phyloP scores from a whole-genome alignment of 495 filamentous ascomycete genomes.

The Penicillium desertorum region DNA sequence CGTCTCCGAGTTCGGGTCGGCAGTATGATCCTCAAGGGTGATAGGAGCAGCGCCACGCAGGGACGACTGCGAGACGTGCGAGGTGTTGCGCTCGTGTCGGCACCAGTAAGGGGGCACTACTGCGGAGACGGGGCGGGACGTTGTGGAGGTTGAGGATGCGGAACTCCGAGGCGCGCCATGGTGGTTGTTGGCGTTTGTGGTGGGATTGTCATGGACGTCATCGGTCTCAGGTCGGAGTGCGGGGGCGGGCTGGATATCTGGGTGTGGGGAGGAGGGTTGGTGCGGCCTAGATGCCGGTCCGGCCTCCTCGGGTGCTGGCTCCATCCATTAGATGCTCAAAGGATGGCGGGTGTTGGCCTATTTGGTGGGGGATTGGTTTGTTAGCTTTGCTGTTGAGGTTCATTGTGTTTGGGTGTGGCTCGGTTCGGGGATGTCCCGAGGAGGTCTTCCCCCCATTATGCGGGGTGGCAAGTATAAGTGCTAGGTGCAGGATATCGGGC shows the following conservation, averaged over 20 bases:
- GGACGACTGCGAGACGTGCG: conserved; percentile 47
- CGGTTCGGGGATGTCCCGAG: not conserved
- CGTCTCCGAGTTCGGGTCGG: conserved; percentile 57
- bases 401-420: not conserved
- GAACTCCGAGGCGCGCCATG: conserved; percentile 12
- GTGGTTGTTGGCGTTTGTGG: not conserved
- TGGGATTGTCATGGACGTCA: conserved; percentile 9
- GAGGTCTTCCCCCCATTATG: not conserved
- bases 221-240: conserved; percentile 7
- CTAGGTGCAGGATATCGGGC: not conserved
- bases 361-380: not conserved
- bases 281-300: conserved; percentile 31
- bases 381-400: not conserved
- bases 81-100: conserved; percentile 43
- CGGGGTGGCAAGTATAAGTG: conserved; percentile 10
- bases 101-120: conserved; percentile 54
- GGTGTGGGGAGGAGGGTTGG: conserved; percentile 25
- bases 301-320: conserved; percentile 48
- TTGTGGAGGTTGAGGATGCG: conserved; percentile 18
- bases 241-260: conserved; percentile 7
- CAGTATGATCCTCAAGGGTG: conserved; percentile 69
- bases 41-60: conserved; percentile 49
- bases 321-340: conserved; percentile 49
- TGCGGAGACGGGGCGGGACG: conserved; percentile 39
- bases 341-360: not conserved